A percentile compares a stretch with the other conserved stretches of the same genome.
phyloP scores from a whole-genome alignment of 2,329 filamentous ascomycete genomes.

The Westerdykella sp. region DNA sequence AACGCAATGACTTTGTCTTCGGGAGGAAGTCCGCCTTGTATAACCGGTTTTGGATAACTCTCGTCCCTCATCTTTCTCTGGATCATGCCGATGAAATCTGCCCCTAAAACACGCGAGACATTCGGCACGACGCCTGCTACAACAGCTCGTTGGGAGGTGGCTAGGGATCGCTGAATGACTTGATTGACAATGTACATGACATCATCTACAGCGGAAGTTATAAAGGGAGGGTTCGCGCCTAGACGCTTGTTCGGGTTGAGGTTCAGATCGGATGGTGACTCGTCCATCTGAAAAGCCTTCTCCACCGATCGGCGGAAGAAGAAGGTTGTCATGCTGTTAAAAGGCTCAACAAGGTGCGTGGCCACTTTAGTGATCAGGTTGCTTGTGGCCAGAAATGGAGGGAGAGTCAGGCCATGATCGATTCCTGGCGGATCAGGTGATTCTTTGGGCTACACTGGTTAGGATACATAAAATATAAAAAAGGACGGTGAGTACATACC shows the following conservation, averaged over 20 bases:
- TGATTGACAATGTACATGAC: slow-evolving; percentile 99
- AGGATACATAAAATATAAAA: slow-evolving; percentile 11
- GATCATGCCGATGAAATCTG: slow-evolving; percentile 94
- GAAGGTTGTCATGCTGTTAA: slow-evolving; percentile 90
- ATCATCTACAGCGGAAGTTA: slow-evolving; percentile 93
- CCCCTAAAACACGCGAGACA: slow-evolving; percentile 70
- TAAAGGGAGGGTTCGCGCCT: slow-evolving; percentile 75
- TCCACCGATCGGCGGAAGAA: slow-evolving; percentile 95
- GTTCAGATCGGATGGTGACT: slow-evolving; percentile 72
- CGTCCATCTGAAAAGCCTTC: slow-evolving; percentile 95
- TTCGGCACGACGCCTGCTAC: slow-evolving; percentile 72
- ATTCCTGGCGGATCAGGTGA: slow-evolving; percentile 48
- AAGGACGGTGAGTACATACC: slow-evolving; percentile 46
- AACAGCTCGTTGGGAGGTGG: slow-evolving; percentile 75
- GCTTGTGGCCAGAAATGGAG: slow-evolving; percentile 70
- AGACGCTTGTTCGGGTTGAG: slow-evolving; percentile 67
- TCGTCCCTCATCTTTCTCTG: slow-evolving; percentile 98
- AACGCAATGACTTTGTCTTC: slow-evolving; percentile 87
- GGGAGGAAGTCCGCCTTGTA: slow-evolving; percentile 75
- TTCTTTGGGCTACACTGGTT: slow-evolving; percentile 20
- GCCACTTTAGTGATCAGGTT: slow-evolving; percentile 74
- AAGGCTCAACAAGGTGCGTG: slow-evolving; percentile 67
- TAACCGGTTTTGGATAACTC: slow-evolving; percentile 73
- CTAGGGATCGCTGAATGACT: slow-evolving; percentile 77
- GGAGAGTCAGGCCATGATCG: slow-evolving; percentile 56